Conservation (phyloP, 2,329 filamentous ascomycete species). For the Colletotrichum eleusines region DNA sequence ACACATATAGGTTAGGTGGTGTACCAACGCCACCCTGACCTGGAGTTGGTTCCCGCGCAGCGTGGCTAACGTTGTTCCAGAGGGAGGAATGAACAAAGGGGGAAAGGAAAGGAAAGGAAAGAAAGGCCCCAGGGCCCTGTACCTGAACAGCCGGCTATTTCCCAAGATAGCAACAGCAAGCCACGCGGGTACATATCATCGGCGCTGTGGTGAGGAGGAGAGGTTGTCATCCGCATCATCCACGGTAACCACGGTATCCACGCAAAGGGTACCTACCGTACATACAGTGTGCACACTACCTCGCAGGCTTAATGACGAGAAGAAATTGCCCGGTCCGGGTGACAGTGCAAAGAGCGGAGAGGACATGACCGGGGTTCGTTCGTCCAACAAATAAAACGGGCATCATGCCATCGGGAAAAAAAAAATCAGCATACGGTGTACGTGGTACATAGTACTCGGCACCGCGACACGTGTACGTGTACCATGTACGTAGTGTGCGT, state of each 20-base stretch:
- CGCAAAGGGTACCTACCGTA: not conserved
- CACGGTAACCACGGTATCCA: not conserved
- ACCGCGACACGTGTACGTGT: too few relatives aligned
- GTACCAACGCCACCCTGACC: not conserved
- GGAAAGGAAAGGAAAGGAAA: too few relatives aligned
- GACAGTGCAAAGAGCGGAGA: not conserved
- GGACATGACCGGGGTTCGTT: not conserved
- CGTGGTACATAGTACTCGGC: not conserved
- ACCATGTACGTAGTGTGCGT: too few relatives aligned
- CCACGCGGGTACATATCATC: conserved; percentile 13
- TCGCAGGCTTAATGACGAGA: not conserved
- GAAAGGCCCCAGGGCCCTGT: not conserved
- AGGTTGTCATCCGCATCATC: not conserved
- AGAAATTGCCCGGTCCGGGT: not conserved
- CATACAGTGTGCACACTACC: too few relatives aligned
- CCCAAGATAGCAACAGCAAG: conserved; percentile 23
- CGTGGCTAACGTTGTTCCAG: conserved; percentile 16
- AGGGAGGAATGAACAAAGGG: not conserved
- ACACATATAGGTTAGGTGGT: too few relatives aligned
- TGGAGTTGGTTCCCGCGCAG: conserved; percentile 8
- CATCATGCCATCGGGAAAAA: conserved; percentile 1
- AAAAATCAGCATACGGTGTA: not conserved
- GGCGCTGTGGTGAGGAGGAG: not conserved
- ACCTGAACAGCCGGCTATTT: not conserved
- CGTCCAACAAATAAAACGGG: conserved; percentile 1